These are phyloP conservation scores for Fusarium luffae DNA, from an alignment of 2,329 filamentous ascomycete species.

Conservation along the genomic window DNA sequence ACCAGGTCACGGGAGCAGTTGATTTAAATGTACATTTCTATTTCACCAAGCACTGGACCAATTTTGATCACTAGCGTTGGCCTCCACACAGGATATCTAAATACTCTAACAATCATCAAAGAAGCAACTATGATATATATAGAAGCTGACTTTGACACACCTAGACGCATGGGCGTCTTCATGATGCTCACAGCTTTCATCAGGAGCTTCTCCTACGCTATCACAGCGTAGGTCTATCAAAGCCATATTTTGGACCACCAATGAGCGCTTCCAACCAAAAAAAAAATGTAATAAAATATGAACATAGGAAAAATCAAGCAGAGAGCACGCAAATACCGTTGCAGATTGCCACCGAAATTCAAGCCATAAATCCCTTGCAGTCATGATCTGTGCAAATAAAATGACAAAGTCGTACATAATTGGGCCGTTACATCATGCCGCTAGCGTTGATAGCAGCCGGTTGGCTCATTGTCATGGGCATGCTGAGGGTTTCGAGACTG, in stretches of 20 bases:
- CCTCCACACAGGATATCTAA: conserved; percentile 30
- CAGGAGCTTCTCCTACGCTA: conserved; percentile 21
- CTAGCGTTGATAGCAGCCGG: conserved; percentile 59
- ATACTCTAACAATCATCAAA: conserved; percentile 19
- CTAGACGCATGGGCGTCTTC: conserved; percentile 23
- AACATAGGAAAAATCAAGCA: conserved; percentile 42
- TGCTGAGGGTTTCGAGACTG: conserved; percentile 70
- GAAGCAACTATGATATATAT: conserved; percentile 50
- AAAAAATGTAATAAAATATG: conserved; percentile 41
- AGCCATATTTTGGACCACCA: conserved; percentile 44
- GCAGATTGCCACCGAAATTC: conserved; percentile 40
- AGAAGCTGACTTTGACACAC: conserved; percentile 38
- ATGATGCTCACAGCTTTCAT: conserved; percentile 20
- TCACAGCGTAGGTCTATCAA: conserved; percentile 42
- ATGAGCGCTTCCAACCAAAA: conserved; percentile 42
- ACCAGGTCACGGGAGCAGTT: background rate
- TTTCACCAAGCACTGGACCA: conserved; percentile 24
- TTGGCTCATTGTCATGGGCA: conserved; percentile 72
- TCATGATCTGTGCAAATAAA: conserved; percentile 46
- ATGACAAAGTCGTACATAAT: conserved; percentile 40
- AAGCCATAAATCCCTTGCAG: conserved; percentile 45
- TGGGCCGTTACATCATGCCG: conserved; percentile 56
- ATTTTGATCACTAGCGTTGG: conserved; percentile 19
- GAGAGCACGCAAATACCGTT: conserved; percentile 34
- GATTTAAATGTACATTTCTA: conserved; percentile 20